Evolutionary conservation across 352 stramenopile genomes (phyloP), one percentile per base, ranked within the genome.

Genomic region (Phytopythium oedochilum): DNA sequence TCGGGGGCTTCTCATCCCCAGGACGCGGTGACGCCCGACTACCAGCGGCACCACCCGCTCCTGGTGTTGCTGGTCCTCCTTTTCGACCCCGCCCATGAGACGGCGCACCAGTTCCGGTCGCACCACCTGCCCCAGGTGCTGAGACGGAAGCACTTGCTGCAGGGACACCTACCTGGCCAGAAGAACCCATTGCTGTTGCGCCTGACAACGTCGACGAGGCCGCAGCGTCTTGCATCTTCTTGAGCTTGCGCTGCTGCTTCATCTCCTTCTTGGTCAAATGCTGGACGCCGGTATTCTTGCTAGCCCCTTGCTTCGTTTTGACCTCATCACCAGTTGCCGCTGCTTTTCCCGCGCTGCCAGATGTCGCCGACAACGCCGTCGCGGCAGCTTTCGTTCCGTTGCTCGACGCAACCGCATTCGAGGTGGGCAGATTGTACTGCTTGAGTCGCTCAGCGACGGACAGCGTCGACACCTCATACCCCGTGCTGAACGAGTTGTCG

Each of bases 401-500:
- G 20, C 23, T 47, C n/a, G 22, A 35, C 7, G 22, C 14, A 44
- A 34, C 31, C 20, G 3, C 17, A 4, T 35, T 17, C 9, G 48
- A 15, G 35, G 2, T 34, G 14, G 48, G 48, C 31, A 55, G 20
- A 17, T 55, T 55, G 34, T 75, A 75, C 25, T 70, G 72, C 50
- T 73, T 75, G 22, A 94, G 59, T 9, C 84, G 70, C 53, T 90
- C 75, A 9, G 75, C 68, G 15, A 91, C 71, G 0, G 81, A 82
- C 1, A 88, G 48, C 1, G 75, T 86, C 3, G 79, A 88, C 1
- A 84, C 64, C 59, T 90, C 66, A 54, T 88, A 95, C 0, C 81
- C 86, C 1, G 80, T 92, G 55, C 79, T 94, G 61, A 79, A 94
- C 26, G 74, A 75, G 45, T 94, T 95, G 49, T 95, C 86, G 47